A percentile compares a stretch with the other conserved stretches of the same genome.
Evolutionary conservation across 306 rosid genomes (phyloP).

Genomic region (Purshia tridentata): DNA sequence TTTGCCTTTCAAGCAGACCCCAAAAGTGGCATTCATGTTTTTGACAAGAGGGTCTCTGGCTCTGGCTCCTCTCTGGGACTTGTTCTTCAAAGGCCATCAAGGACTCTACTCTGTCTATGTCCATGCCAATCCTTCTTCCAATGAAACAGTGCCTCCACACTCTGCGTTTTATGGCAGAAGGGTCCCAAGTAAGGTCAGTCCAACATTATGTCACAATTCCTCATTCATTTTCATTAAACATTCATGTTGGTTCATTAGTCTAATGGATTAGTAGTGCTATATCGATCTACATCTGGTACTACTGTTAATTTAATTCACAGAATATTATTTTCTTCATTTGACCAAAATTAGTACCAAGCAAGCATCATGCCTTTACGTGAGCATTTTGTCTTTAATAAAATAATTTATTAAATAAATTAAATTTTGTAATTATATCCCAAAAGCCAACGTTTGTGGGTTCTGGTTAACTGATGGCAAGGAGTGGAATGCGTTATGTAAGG

Average conservation of each 20-base stretch:
- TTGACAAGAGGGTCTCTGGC: slow-evolving; percentile 57
- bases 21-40: slow-evolving; percentile 84
- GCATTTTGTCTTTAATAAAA: too few relatives aligned
- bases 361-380: too few relatives aligned
- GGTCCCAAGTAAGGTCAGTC: slow-evolving; percentile 80
- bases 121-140: slow-evolving; percentile 56
- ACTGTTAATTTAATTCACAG: too few relatives aligned
- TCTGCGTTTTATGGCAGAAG: slow-evolving; percentile 61
- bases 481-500: neutral
- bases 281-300: too few relatives aligned
- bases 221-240: neutral
- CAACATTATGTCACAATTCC: neutral
- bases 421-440: too few relatives aligned
- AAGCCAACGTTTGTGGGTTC: neutral
- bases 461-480: neutral
- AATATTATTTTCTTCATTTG: too few relatives aligned
- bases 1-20: slow-evolving; percentile 36
- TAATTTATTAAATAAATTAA: too few relatives aligned
- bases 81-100: slow-evolving; percentile 62
- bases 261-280: too few relatives aligned
- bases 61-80: slow-evolving; percentile 81
- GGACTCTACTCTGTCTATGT: slow-evolving; percentile 68
- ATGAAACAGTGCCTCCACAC: slow-evolving; percentile 31
- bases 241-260: neutral
- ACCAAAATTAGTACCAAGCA: too few relatives aligned